Percentiles rank a stretch among this genome's conserved stretches.
Conservation (phyloP, 257 asterid genomes). For the Scutellaria minor region DNA sequence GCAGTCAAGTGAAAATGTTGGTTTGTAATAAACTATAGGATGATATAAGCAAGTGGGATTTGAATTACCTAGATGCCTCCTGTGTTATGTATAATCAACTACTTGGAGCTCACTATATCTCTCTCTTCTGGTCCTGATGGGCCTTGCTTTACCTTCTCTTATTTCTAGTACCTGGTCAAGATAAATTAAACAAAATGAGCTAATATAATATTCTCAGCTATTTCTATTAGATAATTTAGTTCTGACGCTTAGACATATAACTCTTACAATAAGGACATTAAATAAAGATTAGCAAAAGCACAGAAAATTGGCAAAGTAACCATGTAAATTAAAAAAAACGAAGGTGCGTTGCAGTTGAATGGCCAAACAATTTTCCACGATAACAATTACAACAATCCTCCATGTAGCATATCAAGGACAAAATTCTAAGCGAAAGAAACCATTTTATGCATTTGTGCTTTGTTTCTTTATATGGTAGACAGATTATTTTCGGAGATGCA, state of each 20-base stretch:
- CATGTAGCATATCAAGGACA: not conserved
- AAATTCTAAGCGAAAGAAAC: not conserved
- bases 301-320: not conserved
- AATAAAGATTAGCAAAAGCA: too few relatives aligned
- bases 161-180: slow-evolving; percentile 80
- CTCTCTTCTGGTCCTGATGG: slow-evolving; percentile 67
- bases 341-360: not conserved
- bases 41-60: not conserved
- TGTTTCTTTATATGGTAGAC: not conserved
- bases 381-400: not conserved
- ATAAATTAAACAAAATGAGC: slow-evolving; percentile 17
- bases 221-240: slow-evolving; percentile 2
- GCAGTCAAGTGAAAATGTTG: slow-evolving; percentile 9
- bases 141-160: slow-evolving; percentile 69
- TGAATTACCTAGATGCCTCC: slow-evolving; percentile 24
- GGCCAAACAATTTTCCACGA: slow-evolving; percentile 2
- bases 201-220: not conserved
- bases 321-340: not conserved
- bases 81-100: slow-evolving; percentile 56
- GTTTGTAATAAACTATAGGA: not conserved
- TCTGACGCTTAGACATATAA: not conserved
- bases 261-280: not conserved
- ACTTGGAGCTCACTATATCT: slow-evolving; percentile 62
- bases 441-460: not conserved
- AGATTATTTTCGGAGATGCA: not conserved